Evolutionary conservation across 1,284 basidiomycete species (phyloP).

Genomic region (Agroathelia rolfsii): DNA sequence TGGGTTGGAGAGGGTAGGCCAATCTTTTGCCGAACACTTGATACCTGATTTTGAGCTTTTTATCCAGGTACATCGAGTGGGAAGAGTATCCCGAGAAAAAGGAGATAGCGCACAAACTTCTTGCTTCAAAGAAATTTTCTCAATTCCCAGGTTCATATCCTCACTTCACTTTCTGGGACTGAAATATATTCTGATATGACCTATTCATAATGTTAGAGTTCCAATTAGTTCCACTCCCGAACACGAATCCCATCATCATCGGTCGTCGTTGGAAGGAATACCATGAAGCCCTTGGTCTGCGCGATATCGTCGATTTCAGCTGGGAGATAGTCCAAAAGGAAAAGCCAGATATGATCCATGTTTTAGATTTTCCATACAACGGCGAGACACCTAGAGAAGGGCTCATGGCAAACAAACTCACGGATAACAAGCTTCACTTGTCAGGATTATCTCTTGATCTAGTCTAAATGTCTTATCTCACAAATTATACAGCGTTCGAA

Average conservation of each 20-base stretch:
- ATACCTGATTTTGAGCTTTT: neutral
- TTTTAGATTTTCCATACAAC: constrained; percentile 45
- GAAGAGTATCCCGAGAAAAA: constrained; percentile 37
- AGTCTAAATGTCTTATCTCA: constrained; percentile 1
- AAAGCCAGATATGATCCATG: constrained; percentile 42
- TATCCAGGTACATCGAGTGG: constrained; percentile 37
- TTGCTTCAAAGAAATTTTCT: constrained; percentile 31
- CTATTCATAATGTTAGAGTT: constrained; percentile 29
- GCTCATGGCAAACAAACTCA: constrained; percentile 33
- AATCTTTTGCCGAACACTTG: neutral
- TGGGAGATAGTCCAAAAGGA: constrained; percentile 45
- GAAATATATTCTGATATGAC: neutral
- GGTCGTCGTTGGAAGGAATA: constrained; percentile 48
- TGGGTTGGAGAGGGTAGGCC: constrained; percentile 25
- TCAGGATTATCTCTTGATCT: constrained; percentile 15
- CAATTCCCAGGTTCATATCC: constrained; percentile 27
- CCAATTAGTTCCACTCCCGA: constrained; percentile 37
- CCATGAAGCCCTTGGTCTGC: constrained; percentile 38
- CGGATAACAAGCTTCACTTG: constrained; percentile 40
- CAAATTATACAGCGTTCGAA: constrained; percentile 28
- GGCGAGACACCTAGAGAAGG: constrained; percentile 36
- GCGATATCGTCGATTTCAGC: constrained; percentile 36
- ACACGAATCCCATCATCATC: constrained; percentile 41
- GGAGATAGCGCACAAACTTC: constrained; percentile 26
- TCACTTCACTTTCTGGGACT: neutral